A percentile compares a stretch with the other conserved stretches of the same genome.
phyloP scores from a whole-genome alignment of 805 yeast genomes.

The Debaryomyces castellii region DNA sequence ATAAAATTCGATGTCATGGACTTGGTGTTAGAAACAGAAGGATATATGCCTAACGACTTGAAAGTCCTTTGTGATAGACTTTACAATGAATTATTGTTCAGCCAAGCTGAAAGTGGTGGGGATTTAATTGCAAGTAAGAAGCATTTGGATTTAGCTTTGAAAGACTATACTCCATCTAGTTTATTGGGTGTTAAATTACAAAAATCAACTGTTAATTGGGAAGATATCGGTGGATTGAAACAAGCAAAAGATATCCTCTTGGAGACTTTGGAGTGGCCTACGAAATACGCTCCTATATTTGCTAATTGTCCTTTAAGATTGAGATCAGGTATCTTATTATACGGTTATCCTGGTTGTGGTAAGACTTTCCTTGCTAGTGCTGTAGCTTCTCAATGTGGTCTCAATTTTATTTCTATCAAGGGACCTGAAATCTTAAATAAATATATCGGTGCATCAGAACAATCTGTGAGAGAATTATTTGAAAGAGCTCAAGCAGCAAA shows the following conservation, averaged over 20 bases:
- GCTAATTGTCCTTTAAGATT: slow-evolving; percentile 81
- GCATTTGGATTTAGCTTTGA: slow-evolving; percentile 56
- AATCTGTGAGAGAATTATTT: slow-evolving; percentile 87
- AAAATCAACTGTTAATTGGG: slow-evolving; percentile 75
- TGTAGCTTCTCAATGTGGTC: slow-evolving; percentile 88
- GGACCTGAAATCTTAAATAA: slow-evolving; percentile 96
- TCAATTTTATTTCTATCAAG: slow-evolving; percentile 88
- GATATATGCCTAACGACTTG: slow-evolving; percentile 82
- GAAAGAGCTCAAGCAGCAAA: slow-evolving; percentile 94
- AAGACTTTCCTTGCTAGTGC: slow-evolving; percentile 92
- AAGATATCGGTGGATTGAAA: slow-evolving; percentile 83
- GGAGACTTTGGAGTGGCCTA: slow-evolving; percentile 97
- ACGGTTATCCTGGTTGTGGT: slow-evolving; percentile 98
- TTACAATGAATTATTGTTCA: slow-evolving; percentile 48
- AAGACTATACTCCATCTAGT: slow-evolving; percentile 75
- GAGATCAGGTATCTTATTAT: slow-evolving; percentile 84
- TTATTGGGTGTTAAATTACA: slow-evolving; percentile 84
- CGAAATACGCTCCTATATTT: slow-evolving; percentile 94
- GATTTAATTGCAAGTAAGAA: slow-evolving; percentile 18
- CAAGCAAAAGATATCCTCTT: slow-evolving; percentile 73
- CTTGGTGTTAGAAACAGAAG: slow-evolving; percentile 72
- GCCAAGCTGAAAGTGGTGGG: slow-evolving; percentile 10
- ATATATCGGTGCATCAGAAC: slow-evolving; percentile 97
- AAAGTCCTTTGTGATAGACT: slow-evolving; percentile 70
- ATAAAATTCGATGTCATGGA: slow-evolving; percentile 45